A percentile compares a stretch with the other conserved stretches of the same genome.
These are phyloP conservation scores for Myxozyma neotropica DNA, from an alignment of 805 yeast species.

Conservation along the genomic window DNA sequence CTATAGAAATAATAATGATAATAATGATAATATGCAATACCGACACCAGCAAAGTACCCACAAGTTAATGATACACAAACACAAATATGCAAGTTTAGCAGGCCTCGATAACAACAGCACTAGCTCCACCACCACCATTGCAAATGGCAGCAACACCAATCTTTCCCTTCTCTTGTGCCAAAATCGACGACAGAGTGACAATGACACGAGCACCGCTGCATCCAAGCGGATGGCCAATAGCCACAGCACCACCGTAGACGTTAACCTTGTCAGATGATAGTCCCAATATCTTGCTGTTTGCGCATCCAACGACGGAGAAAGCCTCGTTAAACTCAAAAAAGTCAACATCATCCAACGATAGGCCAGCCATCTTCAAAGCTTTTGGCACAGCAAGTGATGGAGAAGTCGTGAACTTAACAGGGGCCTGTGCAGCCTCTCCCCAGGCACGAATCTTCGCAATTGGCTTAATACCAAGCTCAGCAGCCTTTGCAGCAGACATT, in stretches of 20 bases:
- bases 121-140: constrained; percentile 99
- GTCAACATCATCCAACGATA: constrained; percentile 69
- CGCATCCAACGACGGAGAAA: constrained; percentile 93
- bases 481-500: constrained; percentile 80
- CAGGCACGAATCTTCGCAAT: constrained; percentile 86
- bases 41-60: neutral
- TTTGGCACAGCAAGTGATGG: constrained; percentile 95
- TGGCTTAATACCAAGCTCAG: constrained; percentile 85
- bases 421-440: constrained; percentile 98
- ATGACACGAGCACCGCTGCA: constrained; percentile 95
- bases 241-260: constrained; percentile 96
- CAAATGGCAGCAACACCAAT: constrained; percentile 95
- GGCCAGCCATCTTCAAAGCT: constrained; percentile 84
- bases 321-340: constrained; percentile 97
- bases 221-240: constrained; percentile 94
- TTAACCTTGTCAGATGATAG: constrained; percentile 61
- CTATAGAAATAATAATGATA: neutral
- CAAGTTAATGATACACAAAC: neutral
- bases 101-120: constrained; percentile 71
- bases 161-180: constrained; percentile 82
- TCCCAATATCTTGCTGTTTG: constrained; percentile 72
- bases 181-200: constrained; percentile 79
- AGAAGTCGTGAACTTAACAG: constrained; percentile 93
- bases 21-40: neutral
- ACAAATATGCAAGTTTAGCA: constrained; percentile 4